Base-by-base conservation (phyloP, 345 rosid genomes). In the Lenwebbia sp. region DNA sequence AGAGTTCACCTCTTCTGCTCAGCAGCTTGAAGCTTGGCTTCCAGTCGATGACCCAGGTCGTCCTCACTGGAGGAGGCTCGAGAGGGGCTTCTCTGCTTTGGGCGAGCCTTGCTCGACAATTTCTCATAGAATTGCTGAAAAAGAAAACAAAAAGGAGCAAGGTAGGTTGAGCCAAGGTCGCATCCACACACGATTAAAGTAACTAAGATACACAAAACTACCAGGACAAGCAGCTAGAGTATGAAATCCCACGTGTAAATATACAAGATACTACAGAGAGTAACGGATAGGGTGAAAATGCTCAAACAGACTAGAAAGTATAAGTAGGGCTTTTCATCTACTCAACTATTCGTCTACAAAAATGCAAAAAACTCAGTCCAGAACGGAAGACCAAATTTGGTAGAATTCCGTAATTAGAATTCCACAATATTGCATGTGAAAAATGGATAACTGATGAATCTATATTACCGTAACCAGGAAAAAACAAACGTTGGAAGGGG, bases 11-110 rank as follows among this genome's bases (percentile, higher is more conserved):
- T 93, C 89, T 97, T 97, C 89, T 91, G 96, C 91, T 94, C 97
- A 33, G 99, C 99, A 51, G 99, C 99, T 83, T 89, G 94, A 88
- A 97, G 99, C 90, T 92, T 96, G 3, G 99, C 98, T 86, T 97
- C 99, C 87, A 97, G 97, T n/a, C 99, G 96, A 85, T 97, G 99
- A 57, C 95, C 94, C 82, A 92, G 98, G 84, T 97, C 93, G 85
- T 95, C 99, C 88, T 96, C 99, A 6, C 88, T 86, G 37, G 96
- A 92, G 84, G 94, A 95, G 85, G 93, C 87, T 62, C 89, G 91
- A 41, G 93, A 91, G 15, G 99, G 98, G 88, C 99, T 97, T 91
- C 94, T 92, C 5, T 92, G 98, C 89, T 94, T 97, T 10, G 93
- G 92, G 33, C 97, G 93, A 44, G 99, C 99, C 93, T 96, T 97